Evolutionary conservation across 805 yeast species (phyloP).

Genomic region (Hanseniaspora mollemarum): DNA sequence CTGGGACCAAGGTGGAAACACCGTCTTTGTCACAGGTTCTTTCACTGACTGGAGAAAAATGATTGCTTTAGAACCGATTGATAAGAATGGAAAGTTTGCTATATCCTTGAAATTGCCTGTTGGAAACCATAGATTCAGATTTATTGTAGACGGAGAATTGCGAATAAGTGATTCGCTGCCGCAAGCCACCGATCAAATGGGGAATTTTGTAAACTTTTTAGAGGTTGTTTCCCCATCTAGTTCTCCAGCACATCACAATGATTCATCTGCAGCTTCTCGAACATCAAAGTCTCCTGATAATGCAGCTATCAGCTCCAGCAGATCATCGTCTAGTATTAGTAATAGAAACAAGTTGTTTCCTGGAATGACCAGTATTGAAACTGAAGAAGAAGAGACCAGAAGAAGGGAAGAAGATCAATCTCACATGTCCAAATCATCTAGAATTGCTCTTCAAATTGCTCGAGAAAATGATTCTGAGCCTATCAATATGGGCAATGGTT

Average conservation of each 20-base stretch:
- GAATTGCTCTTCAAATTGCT: constrained; percentile 38
- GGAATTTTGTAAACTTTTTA: constrained; percentile 84
- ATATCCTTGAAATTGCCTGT: constrained; percentile 70
- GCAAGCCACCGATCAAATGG: constrained; percentile 96
- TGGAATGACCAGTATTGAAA: constrained; percentile 10
- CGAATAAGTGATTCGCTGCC: constrained; percentile 79
- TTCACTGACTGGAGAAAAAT: constrained; percentile 97
- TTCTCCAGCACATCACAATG: constrained; percentile 18
- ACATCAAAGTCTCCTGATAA: not conserved
- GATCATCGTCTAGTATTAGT: not conserved
- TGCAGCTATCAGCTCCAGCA: constrained; percentile 5
- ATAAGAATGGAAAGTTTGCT: constrained; percentile 35
- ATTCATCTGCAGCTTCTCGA: too few relatives aligned
- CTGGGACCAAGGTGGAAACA: constrained; percentile 95
- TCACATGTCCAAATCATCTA: constrained; percentile 42
- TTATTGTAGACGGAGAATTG: constrained; percentile 87
- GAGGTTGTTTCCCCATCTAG: constrained; percentile 43
- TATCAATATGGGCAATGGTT: constrained; percentile 73
- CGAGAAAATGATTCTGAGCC: constrained; percentile 31
- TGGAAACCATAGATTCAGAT: constrained; percentile 87
- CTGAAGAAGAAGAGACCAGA: constrained; percentile 15
- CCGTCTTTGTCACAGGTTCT: constrained; percentile 92
- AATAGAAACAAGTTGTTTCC: constrained; percentile 4
- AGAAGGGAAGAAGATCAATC: constrained; percentile 19
- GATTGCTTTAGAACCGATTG: constrained; percentile 66